Evolutionary conservation across 768 basidiomycete genomes (phyloP).

Genomic region (Serendipita indica): DNA sequence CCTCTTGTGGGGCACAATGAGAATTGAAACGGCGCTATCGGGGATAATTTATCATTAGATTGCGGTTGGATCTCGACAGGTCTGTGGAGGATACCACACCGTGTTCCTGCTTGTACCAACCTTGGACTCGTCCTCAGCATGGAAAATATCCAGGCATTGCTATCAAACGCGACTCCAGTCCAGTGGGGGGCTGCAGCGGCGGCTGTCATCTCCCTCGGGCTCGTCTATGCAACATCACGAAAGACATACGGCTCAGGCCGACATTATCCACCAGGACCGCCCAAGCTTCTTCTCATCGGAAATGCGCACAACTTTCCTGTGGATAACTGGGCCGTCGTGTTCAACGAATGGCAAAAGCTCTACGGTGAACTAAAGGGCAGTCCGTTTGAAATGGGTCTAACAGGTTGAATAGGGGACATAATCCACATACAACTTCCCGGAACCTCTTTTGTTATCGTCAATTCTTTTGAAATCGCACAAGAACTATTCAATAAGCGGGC

Average conservation of each 20-base stretch:
- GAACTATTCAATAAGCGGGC: not conserved
- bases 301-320: not conserved
- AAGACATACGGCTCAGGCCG: not conserved
- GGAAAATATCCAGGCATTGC: too few species aligned
- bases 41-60: too few species aligned
- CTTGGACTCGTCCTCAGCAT: too few species aligned
- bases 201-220: too few species aligned
- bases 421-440: not conserved
- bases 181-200: too few species aligned
- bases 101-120: too few species aligned
- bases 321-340: not conserved
- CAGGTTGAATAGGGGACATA: not conserved
- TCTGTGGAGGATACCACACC: too few species aligned
- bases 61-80: too few species aligned
- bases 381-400: not conserved
- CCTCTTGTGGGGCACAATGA: too few species aligned
- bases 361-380: not conserved
- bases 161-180: too few species aligned
- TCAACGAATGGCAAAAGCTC: not conserved
- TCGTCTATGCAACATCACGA: too few species aligned
- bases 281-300: not conserved
- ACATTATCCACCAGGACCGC: not conserved
- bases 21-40: too few species aligned
- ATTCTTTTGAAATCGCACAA: conserved; percentile 1
- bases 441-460: not conserved